Conservation (phyloP, 164 flowering plant species). For the Hamamelis virginiana region DNA sequence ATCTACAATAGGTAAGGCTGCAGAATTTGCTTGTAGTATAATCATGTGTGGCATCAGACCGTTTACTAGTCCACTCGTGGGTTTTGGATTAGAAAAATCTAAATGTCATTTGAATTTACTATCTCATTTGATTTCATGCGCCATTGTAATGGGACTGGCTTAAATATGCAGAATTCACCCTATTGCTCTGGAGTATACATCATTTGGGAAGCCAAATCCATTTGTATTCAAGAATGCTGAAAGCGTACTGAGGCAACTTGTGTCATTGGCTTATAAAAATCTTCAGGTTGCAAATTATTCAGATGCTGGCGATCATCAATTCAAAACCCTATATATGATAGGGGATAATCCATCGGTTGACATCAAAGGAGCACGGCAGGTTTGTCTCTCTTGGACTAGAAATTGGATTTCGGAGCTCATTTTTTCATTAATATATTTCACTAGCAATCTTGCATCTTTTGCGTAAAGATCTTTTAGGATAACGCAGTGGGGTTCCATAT, state of each 20-base stretch:
- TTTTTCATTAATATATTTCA: no score
- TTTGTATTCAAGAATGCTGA: conserved; percentile 81
- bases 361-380: conserved; percentile 85
- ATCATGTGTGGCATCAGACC: no score
- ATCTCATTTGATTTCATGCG: background rate
- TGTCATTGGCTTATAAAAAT: conserved; percentile 6
- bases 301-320: conserved; percentile 23
- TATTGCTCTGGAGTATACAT: conserved; percentile 53
- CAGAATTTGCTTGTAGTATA: background rate
- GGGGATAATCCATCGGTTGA: conserved; percentile 94
- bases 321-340: conserved; percentile 79
- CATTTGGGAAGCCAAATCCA: conserved; percentile 85
- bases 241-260: conserved; percentile 42
- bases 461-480: background rate
- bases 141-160: background rate
- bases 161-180: conserved; percentile 60
- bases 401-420: background rate
- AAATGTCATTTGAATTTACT: background rate
- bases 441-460: background rate
- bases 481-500: background rate
- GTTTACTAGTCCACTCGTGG: background rate
- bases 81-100: background rate
- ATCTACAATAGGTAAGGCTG: conserved; percentile 63
- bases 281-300: conserved; percentile 8
- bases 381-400: conserved; percentile 21